A percentile compares a stretch with the other conserved stretches of the same genome.
Conservation (phyloP, 192 early-diverging fungal genomes). For the Coemansia sp. region DNA sequence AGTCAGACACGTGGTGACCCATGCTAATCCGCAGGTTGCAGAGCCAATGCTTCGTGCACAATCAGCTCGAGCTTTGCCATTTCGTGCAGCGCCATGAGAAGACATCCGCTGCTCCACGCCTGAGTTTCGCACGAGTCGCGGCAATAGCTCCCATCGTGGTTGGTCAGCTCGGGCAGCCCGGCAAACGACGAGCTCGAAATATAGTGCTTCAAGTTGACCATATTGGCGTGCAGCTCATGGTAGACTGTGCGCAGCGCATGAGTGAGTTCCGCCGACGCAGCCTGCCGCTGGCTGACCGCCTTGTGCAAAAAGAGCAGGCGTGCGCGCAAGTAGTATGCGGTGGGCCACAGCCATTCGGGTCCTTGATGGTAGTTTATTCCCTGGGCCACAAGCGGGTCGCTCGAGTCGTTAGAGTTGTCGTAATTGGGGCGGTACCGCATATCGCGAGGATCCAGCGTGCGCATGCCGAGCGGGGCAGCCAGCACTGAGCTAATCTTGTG, state of each 20-base stretch:
- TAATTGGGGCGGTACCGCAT: slow-evolving; percentile 92
- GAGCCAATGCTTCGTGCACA: slow-evolving; percentile 32
- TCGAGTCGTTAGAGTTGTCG: slow-evolving; percentile 87
- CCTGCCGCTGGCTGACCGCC: slow-evolving; percentile 13
- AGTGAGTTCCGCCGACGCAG: slow-evolving; percentile 1
- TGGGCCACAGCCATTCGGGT: slow-evolving; percentile 96
- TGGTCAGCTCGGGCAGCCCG: slow-evolving; percentile 97
- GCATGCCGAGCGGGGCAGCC: slow-evolving; percentile 87
- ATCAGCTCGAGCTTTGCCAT: slow-evolving; percentile 31
- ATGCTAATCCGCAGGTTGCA: neutral
- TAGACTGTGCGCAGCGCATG: slow-evolving; percentile 66
- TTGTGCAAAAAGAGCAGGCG: slow-evolving; percentile 68
- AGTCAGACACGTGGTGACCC: neutral
- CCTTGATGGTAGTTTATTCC: slow-evolving; percentile 99
- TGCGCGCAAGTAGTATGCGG: slow-evolving; percentile 87
- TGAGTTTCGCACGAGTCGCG: slow-evolving; percentile 86
- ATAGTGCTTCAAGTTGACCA: slow-evolving; percentile 58
- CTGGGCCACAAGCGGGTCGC: slow-evolving; percentile 84
- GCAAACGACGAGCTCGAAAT: slow-evolving; percentile 75
- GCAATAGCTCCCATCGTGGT: slow-evolving; percentile 79
- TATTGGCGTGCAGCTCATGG: slow-evolving; percentile 73
- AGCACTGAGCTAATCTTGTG: slow-evolving; percentile 67
- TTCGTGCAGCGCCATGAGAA: slow-evolving; percentile 45
- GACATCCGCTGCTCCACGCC: slow-evolving; percentile 71
- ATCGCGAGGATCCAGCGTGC: slow-evolving; percentile 93